Evolutionary conservation across 164 flowering plant genomes (phyloP).

Genomic region (Aristolochia contorta): DNA sequence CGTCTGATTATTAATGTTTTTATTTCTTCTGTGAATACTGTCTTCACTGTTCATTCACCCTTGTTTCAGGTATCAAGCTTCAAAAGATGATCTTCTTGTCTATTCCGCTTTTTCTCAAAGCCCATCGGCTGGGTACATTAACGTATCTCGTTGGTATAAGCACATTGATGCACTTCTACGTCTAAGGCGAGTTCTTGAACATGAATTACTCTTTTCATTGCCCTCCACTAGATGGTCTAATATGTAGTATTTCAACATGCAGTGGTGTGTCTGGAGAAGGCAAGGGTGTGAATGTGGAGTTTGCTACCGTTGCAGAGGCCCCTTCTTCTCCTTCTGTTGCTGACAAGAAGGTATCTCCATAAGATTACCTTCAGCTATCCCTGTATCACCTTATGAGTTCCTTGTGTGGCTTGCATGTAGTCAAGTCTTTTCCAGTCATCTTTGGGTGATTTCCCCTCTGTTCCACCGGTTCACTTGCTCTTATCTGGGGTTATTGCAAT

Average conservation of each 20-base stretch:
- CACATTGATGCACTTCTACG: slow-evolving; percentile 81
- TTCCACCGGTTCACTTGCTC: no score
- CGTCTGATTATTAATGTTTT: background rate
- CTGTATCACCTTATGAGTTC: background rate
- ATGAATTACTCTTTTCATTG: background rate
- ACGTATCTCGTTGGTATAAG: slow-evolving; percentile 70
- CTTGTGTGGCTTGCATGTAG: background rate
- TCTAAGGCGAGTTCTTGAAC: slow-evolving; percentile 50
- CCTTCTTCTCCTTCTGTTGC: slow-evolving; percentile 61
- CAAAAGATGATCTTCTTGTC: slow-evolving; percentile 81
- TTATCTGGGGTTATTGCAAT: background rate
- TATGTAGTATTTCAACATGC: slow-evolving; percentile 1
- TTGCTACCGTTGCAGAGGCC: slow-evolving; percentile 35
- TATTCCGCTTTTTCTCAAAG: slow-evolving; percentile 43
- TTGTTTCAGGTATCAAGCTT: slow-evolving; percentile 63
- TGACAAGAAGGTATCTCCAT: slow-evolving; percentile 43
- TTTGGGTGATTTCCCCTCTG: background rate
- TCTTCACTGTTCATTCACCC: background rate
- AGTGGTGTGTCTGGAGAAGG: slow-evolving; percentile 93
- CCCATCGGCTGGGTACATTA: slow-evolving; percentile 54
- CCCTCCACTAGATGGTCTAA: background rate
- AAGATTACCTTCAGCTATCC: background rate
- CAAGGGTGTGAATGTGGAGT: slow-evolving; percentile 54
- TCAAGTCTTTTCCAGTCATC: background rate
- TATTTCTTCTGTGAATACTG: background rate